phyloP scores from a whole-genome alignment of 2,329 filamentous ascomycete species.

The Colletotrichum musicola region DNA sequence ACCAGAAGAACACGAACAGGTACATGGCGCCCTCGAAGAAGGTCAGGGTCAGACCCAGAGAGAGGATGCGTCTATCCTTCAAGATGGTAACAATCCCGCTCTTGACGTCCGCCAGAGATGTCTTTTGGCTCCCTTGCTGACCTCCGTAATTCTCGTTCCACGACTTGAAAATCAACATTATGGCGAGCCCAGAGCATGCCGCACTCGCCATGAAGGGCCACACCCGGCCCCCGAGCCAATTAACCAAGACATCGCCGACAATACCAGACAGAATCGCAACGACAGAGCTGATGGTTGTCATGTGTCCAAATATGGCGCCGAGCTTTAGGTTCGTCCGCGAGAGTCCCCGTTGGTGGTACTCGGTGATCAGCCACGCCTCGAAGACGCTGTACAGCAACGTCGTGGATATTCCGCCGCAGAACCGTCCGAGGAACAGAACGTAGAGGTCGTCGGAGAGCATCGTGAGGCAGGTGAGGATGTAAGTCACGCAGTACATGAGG shows the following conservation, averaged over 20 bases:
- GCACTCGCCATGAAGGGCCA: conserved; percentile 65
- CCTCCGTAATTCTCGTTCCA: conserved; percentile 53
- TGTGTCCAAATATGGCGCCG: conserved; percentile 64
- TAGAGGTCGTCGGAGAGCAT: conserved; percentile 58
- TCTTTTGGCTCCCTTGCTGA: conserved; percentile 19
- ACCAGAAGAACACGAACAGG: conserved; percentile 74
- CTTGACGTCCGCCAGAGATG: conserved; percentile 40
- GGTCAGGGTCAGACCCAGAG: conserved; percentile 64
- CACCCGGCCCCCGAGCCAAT: conserved; percentile 58
- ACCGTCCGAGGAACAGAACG: conserved; percentile 65
- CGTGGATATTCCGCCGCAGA: conserved; percentile 67
- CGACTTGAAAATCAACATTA: conserved; percentile 57
- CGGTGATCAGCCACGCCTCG: conserved; percentile 71
- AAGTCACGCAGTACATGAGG: conserved; percentile 65
- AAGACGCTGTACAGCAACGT: conserved; percentile 70
- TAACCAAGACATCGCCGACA: conserved; percentile 64
- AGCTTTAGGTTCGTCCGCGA: conserved; percentile 57
- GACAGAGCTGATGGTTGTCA: conserved; percentile 66
- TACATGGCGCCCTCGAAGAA: conserved; percentile 74
- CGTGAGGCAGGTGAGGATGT: conserved; percentile 64
- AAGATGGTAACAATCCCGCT: conserved; percentile 44
- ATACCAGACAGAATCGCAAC: conserved; percentile 68
- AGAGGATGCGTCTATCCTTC: conserved; percentile 61
- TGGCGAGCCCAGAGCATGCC: conserved; percentile 55
- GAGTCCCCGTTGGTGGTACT: conserved; percentile 63